Conservation (phyloP, 2,329 filamentous ascomycete species). For the Colletotrichum simmondsii region DNA sequence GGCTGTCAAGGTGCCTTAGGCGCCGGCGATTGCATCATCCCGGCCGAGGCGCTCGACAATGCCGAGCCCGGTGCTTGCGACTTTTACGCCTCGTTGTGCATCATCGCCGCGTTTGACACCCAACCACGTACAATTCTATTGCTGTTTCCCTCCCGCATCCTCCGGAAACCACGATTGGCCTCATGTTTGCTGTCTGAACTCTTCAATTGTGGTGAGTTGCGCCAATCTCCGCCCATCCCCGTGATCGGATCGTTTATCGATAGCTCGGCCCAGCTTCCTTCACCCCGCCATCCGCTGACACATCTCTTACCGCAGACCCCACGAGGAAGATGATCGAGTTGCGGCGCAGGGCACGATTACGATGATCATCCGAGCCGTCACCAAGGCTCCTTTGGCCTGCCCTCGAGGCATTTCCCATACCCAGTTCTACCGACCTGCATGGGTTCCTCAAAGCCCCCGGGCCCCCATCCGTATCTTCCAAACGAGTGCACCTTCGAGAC, state of each 20-base stretch:
- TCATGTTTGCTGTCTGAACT: background rate
- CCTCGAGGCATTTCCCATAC: conserved; percentile 22
- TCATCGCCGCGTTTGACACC: background rate
- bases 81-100: conserved; percentile 9
- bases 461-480: conserved; percentile 34
- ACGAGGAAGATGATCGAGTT: conserved; percentile 28
- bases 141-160: background rate
- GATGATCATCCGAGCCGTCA: conserved; percentile 34
- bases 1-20: conserved; percentile 33
- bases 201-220: conserved; percentile 1
- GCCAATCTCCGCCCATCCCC: background rate
- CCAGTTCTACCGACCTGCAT: conserved; percentile 21
- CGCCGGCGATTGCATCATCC: conserved; percentile 33
- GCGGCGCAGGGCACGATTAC: conserved; percentile 30
- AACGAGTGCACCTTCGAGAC: conserved; percentile 27
- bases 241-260: background rate
- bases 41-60: conserved; percentile 25
- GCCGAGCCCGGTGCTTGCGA: conserved; percentile 27
- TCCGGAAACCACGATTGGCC: background rate
- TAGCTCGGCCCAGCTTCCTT: background rate
- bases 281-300: conserved; percentile 7
- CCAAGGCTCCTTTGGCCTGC: conserved; percentile 31
- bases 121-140: background rate
- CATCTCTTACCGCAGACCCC: background rate
- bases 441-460: conserved; percentile 31